Percentiles rank a stretch among this genome's conserved stretches.
These are phyloP conservation scores for Phytophthora ohioensis DNA, from an alignment of 352 stramenopile species.

Conservation along the genomic window DNA sequence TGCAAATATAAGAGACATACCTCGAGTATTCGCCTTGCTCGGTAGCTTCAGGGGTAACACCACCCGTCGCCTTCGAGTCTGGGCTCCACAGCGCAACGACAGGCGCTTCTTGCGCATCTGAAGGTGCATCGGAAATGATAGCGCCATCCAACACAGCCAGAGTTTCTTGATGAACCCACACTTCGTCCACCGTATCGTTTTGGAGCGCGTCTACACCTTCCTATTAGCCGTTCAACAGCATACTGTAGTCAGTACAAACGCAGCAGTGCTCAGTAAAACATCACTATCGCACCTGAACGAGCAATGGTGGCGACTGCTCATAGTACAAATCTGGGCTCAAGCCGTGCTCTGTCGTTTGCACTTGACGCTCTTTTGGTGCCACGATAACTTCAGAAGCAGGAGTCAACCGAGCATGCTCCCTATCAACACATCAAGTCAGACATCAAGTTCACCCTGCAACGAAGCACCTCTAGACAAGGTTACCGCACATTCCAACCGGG, in stretches of 20 bases:
- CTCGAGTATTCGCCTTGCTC: constrained; percentile 18
- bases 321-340: constrained; percentile 68
- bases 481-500: constrained; percentile 69
- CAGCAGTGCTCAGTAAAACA: not conserved
- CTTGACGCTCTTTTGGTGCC: constrained; percentile 72
- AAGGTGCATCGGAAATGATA: constrained; percentile 36
- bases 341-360: constrained; percentile 28
- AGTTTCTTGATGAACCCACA: constrained; percentile 74
- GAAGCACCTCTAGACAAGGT: not conserved
- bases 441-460: not conserved
- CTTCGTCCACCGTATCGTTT: constrained; percentile 61
- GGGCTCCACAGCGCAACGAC: constrained; percentile 51
- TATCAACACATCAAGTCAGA: constrained; percentile 20
- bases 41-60: constrained; percentile 7
- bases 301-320: constrained; percentile 58
- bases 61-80: constrained; percentile 15
- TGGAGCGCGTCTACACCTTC: constrained; percentile 11
- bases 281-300: constrained; percentile 50
- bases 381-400: constrained; percentile 82
- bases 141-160: constrained; percentile 70
- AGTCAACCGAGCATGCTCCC: constrained; percentile 73
- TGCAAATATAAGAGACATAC: constrained; percentile 11
- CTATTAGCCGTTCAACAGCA: constrained; percentile 14
- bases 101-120: constrained; percentile 46
- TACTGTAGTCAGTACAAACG: not conserved